A percentile compares a stretch with the other conserved stretches of the same genome.
These are phyloP conservation scores for Talaromyces sp. DNA, from an alignment of 2,329 filamentous ascomycete species.

Conservation along the genomic window DNA sequence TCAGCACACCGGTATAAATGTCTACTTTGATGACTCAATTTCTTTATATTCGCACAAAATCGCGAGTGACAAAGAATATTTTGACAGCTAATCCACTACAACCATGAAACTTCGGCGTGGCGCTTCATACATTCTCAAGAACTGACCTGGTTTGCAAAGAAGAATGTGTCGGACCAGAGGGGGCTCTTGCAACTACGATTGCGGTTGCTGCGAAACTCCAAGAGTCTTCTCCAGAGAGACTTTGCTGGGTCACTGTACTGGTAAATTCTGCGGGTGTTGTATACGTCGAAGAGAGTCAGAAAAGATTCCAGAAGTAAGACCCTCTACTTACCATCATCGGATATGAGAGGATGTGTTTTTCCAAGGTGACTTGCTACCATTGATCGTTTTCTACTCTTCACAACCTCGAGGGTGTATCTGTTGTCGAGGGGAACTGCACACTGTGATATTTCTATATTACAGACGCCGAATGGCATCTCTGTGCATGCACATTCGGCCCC, in stretches of 20 bases:
- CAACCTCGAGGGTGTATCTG: neutral
- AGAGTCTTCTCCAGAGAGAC: conserved; percentile 5
- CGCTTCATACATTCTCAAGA: neutral
- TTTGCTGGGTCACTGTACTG: conserved; percentile 10
- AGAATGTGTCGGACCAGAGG: conserved; percentile 1
- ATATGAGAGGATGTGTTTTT: neutral
- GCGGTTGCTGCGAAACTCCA: conserved; percentile 8
- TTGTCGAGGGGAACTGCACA: too few relatives aligned
- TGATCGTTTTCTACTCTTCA: neutral
- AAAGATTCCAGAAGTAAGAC: conserved; percentile 5
- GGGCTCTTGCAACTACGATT: conserved; percentile 16
- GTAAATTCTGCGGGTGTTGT: conserved; percentile 17
- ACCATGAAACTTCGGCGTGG: conserved; percentile 7
- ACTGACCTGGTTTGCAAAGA: neutral
- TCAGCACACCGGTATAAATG: too few relatives aligned
- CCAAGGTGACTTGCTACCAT: neutral
- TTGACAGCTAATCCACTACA: neutral
- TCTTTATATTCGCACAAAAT: neutral
- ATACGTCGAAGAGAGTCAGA: conserved; percentile 13
- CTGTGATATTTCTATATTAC: too few relatives aligned
- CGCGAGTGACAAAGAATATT: neutral
- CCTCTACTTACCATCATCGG: neutral
- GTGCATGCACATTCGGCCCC: too few relatives aligned
- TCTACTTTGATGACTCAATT: too few relatives aligned
- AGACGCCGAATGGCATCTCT: too few relatives aligned